A percentile compares a stretch with the other conserved stretches of the same genome.
phyloP scores from a whole-genome alignment of 306 rosid genomes.

The Corylus americana region DNA sequence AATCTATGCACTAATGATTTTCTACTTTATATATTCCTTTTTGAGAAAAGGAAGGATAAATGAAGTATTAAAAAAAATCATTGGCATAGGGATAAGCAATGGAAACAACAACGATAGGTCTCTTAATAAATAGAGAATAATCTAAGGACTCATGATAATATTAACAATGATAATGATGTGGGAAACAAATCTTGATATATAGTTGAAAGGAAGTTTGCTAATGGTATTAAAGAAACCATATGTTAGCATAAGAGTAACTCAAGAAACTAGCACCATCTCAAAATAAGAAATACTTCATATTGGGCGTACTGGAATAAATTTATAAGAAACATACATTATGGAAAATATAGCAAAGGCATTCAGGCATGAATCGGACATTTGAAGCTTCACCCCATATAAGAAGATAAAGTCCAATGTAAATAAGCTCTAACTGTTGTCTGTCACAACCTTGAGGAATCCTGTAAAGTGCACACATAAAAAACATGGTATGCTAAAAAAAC shows the following conservation, averaged over 20 bases:
- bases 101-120: neutral
- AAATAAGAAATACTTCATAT: slow-evolving; percentile 21
- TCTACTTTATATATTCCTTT: neutral
- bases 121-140: neutral
- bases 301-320: slow-evolving; percentile 17
- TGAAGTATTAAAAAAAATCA: neutral
- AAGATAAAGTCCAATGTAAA: slow-evolving; percentile 86
- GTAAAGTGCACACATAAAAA: slow-evolving; percentile 3
- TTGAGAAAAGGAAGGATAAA: neutral
- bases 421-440: slow-evolving; percentile 64
- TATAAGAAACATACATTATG: slow-evolving; percentile 65
- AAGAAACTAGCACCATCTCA: slow-evolving; percentile 10
- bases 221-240: neutral
- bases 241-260: neutral
- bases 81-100: neutral
- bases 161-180: neutral
- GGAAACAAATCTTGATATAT: neutral
- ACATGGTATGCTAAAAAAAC: too few species aligned
- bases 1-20: neutral
- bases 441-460: slow-evolving; percentile 52
- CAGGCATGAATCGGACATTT: slow-evolving; percentile 97
- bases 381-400: slow-evolving; percentile 99
- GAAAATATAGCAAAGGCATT: slow-evolving; percentile 95
- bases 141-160: slow-evolving; percentile 3
- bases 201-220: neutral